Conservation (phyloP, 257 asterid genomes). For the Salvia miltiorrhiza region DNA sequence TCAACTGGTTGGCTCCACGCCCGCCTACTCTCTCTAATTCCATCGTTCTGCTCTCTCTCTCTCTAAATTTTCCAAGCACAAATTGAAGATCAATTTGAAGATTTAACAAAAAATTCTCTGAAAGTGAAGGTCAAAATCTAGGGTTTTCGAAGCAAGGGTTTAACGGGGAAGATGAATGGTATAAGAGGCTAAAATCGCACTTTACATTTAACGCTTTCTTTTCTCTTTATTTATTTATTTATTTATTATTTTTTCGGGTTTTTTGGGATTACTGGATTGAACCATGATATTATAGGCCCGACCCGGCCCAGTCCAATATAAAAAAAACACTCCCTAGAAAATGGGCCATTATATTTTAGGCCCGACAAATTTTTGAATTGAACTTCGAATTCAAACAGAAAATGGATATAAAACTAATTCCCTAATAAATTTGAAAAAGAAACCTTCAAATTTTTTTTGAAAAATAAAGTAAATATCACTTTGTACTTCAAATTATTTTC, state of each 20-base stretch:
- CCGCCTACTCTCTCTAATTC: conserved; percentile 73
- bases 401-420: too few relatives aligned
- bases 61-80: neutral
- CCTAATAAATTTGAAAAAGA: too few relatives aligned
- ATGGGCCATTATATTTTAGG: too few relatives aligned
- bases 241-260: neutral
- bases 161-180: neutral
- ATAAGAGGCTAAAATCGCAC: neutral
- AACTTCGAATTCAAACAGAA: too few relatives aligned
- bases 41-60: conserved; percentile 26
- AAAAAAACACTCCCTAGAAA: too few relatives aligned
- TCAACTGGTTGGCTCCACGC: conserved; percentile 71
- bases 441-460: too few relatives aligned
- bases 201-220: neutral
- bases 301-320: too few relatives aligned
- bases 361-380: too few relatives aligned
- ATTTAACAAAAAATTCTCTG: neutral
- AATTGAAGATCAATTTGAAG: neutral
- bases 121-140: conserved; percentile 22
- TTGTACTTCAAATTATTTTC: too few relatives aligned
- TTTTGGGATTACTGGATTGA: neutral
- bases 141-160: conserved; percentile 30
- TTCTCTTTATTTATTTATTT: neutral
- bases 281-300: too few relatives aligned
- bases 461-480: too few relatives aligned